These are phyloP conservation scores for Lachancea waltii DNA, from an alignment of 805 yeast species.

Conservation along the genomic window DNA sequence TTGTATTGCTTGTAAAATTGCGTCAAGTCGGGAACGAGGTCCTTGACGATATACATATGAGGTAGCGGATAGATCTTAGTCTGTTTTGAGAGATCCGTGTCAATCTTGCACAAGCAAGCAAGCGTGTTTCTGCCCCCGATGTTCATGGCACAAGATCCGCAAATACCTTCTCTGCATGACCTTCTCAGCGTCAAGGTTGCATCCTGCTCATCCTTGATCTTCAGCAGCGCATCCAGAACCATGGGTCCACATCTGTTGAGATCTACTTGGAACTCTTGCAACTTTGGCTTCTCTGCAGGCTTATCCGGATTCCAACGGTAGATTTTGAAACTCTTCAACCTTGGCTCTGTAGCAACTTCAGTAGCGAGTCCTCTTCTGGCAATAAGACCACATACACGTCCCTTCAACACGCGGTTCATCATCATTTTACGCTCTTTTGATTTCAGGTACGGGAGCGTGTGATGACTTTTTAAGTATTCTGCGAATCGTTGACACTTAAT, in stretches of 20 bases:
- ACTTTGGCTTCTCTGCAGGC: conserved; percentile 83
- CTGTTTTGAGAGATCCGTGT: conserved; percentile 65
- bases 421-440: background rate
- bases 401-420: conserved; percentile 8
- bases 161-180: conserved; percentile 98
- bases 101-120: conserved; percentile 94
- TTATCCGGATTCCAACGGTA: conserved; percentile 98
- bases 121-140: conserved; percentile 95
- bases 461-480: too few relatives aligned
- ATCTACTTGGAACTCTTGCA: conserved; percentile 79
- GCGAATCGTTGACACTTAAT: background rate
- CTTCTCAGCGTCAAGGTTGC: conserved; percentile 93
- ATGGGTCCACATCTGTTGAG: conserved; percentile 93
- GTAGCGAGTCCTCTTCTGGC: conserved; percentile 25
- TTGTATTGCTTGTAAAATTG: conserved; percentile 97
- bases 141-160: conserved; percentile 99
- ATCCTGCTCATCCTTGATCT: conserved; percentile 96
- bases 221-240: conserved; percentile 90
- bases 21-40: conserved; percentile 95
- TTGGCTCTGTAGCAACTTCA: conserved; percentile 50
- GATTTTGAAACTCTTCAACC: conserved; percentile 78
- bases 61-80: conserved; percentile 93
- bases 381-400: conserved; percentile 3
- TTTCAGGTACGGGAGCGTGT: background rate
- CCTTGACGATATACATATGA: conserved; percentile 96